A percentile compares a stretch with the other conserved stretches of the same genome.
phyloP scores from a whole-genome alignment of 2,329 filamentous ascomycete species.

The Nothomitra cinnamomea region DNA sequence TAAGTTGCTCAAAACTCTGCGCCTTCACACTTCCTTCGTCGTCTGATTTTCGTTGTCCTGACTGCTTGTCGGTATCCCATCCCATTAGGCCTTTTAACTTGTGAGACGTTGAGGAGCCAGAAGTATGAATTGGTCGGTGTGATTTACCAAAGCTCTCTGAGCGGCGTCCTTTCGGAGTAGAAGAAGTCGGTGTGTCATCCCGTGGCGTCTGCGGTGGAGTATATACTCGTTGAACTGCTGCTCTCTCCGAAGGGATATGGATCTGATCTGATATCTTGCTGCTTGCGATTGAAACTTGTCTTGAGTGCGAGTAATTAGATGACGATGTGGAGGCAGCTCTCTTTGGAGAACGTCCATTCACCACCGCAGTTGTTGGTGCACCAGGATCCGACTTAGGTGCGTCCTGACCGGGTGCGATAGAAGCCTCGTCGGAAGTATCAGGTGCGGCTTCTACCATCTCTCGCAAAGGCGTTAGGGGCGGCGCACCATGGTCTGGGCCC shows the following conservation, averaged over 20 bases:
- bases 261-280: constrained; percentile 8
- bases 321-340: not conserved
- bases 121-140: not conserved
- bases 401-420: constrained; percentile 1
- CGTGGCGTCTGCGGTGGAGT: constrained; percentile 13
- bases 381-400: not conserved
- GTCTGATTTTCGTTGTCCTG: constrained; percentile 24
- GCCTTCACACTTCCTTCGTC: constrained; percentile 35
- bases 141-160: constrained; percentile 18
- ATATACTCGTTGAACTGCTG: constrained; percentile 24
- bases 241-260: constrained; percentile 19
- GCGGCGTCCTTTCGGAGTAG: constrained; percentile 18
- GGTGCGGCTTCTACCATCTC: constrained; percentile 18
- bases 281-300: not conserved
- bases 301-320: constrained; percentile 1
- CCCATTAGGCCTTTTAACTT: not conserved
- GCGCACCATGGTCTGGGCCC: constrained; percentile 10
- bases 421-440: constrained; percentile 17
- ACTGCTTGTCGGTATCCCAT: not conserved
- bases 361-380: not conserved
- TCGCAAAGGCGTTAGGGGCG: constrained; percentile 18
- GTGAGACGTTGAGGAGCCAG: constrained; percentile 7
- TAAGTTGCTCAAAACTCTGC: constrained; percentile 56
- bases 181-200: constrained; percentile 1
- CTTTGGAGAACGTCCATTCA: not conserved